Evolutionary conservation across 441 rosid genomes (phyloP).

Genomic region (Macaranga tanarius): DNA sequence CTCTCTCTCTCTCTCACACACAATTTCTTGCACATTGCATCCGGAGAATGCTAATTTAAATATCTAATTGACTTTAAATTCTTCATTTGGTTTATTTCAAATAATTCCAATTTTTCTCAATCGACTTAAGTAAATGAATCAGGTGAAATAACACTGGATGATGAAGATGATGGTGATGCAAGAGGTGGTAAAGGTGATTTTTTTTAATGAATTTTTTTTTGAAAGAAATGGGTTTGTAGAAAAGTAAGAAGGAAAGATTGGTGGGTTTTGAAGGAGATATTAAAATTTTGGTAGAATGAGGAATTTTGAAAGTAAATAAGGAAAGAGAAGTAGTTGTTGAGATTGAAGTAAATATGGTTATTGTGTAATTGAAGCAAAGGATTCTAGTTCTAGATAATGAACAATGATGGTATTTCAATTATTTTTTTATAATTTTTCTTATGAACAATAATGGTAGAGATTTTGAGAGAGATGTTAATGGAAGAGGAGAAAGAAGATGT

Average conservation of each 20-base stretch:
- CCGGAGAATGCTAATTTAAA: conserved; percentile 47
- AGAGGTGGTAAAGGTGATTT: too few relatives aligned
- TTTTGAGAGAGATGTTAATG: too few relatives aligned
- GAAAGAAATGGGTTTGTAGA: too few relatives aligned
- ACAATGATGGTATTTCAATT: too few relatives aligned
- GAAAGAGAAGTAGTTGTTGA: conserved; percentile 31
- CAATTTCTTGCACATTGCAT: conserved; percentile 52
- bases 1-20: too few relatives aligned
- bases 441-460: too few relatives aligned
- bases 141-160: too few relatives aligned
- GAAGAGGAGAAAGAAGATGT: too few relatives aligned
- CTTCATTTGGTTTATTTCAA: conserved; percentile 8
- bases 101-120: conserved; percentile 20
- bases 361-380: background rate
- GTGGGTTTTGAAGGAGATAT: conserved; percentile 26
- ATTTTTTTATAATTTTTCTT: too few relatives aligned
- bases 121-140: background rate
- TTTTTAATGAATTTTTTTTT: too few relatives aligned
- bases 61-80: conserved; percentile 20
- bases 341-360: conserved; percentile 18
- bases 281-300: conserved; percentile 7
- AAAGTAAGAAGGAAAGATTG: too few relatives aligned
- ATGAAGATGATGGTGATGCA: too few relatives aligned
- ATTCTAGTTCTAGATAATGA: background rate
- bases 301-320: conserved; percentile 32